These are phyloP conservation scores for Cercospora berteroae DNA, from an alignment of 2,329 filamentous ascomycete species.

Conservation along the genomic window DNA sequence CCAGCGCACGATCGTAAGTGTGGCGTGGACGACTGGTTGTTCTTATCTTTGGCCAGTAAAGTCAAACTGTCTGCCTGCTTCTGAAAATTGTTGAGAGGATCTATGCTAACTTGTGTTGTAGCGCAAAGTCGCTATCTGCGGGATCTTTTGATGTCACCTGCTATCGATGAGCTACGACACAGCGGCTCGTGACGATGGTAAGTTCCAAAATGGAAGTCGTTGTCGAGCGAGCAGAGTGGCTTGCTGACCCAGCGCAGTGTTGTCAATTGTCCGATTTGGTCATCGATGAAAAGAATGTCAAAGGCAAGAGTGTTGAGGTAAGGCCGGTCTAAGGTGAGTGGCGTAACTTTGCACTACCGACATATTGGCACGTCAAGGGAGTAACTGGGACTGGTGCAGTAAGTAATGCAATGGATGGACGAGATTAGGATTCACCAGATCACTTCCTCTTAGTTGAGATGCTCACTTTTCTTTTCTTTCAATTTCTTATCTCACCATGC, in stretches of 20 bases:
- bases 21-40: slow-evolving; percentile 26
- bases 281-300: slow-evolving; percentile 64
- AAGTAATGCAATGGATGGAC: not conserved
- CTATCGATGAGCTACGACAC: slow-evolving; percentile 51
- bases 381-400: not conserved
- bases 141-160: slow-evolving; percentile 44
- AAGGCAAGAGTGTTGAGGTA: slow-evolving; percentile 48
- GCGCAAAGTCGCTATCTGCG: slow-evolving; percentile 39
- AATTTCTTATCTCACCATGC: not conserved
- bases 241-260: slow-evolving; percentile 41
- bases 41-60: not conserved
- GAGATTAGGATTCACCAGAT: not conserved
- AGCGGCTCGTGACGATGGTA: slow-evolving; percentile 59
- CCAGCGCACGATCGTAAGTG: slow-evolving; percentile 43
- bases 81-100: not conserved
- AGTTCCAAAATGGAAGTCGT: not conserved
- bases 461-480: not conserved
- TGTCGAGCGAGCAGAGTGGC: not conserved
- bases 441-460: not conserved
- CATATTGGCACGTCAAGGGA: not conserved
- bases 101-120: not conserved
- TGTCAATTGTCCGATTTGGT: slow-evolving; percentile 56
- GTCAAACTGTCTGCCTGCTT: not conserved
- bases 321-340: slow-evolving; percentile 27
- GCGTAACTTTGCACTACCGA: not conserved